Percentiles rank a stretch among this genome's conserved stretches.
Evolutionary conservation across 257 asterid species (phyloP).

Genomic region (Nicotiana attenuata): DNA sequence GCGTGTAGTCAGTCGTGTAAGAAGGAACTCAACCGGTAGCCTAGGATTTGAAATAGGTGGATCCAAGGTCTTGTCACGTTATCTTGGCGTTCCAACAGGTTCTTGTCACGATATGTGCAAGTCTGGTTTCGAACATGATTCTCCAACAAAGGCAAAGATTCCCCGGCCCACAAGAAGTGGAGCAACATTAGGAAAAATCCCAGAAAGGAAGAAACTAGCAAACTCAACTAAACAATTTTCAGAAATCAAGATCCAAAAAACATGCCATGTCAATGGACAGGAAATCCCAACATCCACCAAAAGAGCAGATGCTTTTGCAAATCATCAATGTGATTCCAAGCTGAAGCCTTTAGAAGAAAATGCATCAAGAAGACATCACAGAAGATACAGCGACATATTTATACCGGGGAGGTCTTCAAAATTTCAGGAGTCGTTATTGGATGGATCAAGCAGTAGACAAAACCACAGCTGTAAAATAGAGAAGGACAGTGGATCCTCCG

Average conservation of each 20-base stretch:
- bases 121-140: neutral
- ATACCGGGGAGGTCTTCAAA: neutral
- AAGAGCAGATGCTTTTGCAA: neutral
- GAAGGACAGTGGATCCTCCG: neutral
- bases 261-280: neutral
- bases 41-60: conserved; percentile 6
- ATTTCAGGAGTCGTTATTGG: neutral
- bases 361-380: neutral
- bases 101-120: conserved; percentile 15
- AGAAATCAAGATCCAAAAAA: conserved; percentile 5
- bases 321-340: neutral
- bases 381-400: conserved; percentile 7
- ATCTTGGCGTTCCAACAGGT: conserved; percentile 20
- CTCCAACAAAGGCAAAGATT: neutral
- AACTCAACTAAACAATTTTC: neutral
- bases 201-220: neutral
- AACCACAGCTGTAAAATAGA: neutral
- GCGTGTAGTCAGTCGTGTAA: neutral
- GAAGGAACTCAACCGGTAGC: conserved; percentile 33
- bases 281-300: neutral
- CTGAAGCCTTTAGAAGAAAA: neutral
- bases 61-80: conserved; percentile 26
- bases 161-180: neutral
- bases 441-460: neutral
- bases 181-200: neutral